These are phyloP conservation scores for Lunularia cruciata DNA, from an alignment of 225 moss, liverwort and hornwort genomes.

Conservation along the genomic window DNA sequence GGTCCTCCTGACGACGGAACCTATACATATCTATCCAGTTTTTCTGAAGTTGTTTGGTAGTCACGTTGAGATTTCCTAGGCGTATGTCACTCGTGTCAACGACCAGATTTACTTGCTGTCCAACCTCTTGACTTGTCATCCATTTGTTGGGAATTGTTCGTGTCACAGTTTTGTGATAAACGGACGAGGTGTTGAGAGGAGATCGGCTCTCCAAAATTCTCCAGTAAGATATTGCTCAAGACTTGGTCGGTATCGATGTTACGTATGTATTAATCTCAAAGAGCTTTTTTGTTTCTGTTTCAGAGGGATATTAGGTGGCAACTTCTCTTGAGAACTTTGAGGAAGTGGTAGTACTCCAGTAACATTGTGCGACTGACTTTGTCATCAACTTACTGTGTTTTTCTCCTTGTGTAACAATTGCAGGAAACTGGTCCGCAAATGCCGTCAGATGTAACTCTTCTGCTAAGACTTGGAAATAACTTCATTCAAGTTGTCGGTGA, in stretches of 20 bases:
- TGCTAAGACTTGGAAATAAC: conserved; percentile 79
- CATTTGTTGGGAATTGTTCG: neutral
- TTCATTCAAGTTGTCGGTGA: conserved; percentile 82
- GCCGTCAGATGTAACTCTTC: conserved; percentile 74
- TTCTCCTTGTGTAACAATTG: no score
- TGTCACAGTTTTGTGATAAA: conserved; percentile 64
- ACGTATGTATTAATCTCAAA: neutral
- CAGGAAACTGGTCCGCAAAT: conserved; percentile 89
- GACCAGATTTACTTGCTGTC: no score
- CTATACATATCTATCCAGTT: no score
- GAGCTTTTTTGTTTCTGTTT: neutral
- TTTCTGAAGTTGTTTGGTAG: no score
- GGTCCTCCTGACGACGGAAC: no score
- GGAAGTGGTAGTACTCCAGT: no score
- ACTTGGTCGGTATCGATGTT: no score
- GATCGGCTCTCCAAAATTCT: conserved; percentile 33
- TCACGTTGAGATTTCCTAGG: no score
- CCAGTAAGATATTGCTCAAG: conserved; percentile 17
- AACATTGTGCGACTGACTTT: no score
- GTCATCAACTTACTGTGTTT: no score
- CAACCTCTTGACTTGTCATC: no score
- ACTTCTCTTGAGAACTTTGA: neutral
- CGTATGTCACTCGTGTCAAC: no score
- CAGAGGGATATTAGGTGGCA: neutral
- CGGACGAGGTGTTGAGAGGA: conserved; percentile 73